Base-by-base conservation (phyloP, 2,329 filamentous ascomycete genomes). In the Macrophomina tecta region DNA sequence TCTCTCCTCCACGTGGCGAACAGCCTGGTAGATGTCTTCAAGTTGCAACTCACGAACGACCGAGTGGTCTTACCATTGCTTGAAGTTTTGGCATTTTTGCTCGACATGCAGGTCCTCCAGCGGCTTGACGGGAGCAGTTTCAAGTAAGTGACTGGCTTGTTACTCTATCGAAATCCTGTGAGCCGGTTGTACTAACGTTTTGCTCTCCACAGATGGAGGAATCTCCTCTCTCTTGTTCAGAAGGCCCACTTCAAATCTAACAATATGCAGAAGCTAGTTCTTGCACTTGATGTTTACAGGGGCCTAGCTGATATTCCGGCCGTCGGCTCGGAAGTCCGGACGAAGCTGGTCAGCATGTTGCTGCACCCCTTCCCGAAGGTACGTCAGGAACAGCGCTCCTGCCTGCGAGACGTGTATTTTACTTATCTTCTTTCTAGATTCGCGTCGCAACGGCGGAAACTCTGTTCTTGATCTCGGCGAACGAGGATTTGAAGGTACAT, bases 221-320 rank as follows among this genome's bases (percentile, higher is more conserved):
- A 78, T 6, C 79, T 97, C 3, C 92, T 93, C 68, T 82, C 89
- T 6, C 82, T 88, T 42, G 87, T 90, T 4, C 92, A 96, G 73
- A 93, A 90, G 77, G 86, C 91, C 0, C 91, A 94, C 69, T 94
- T 91, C 81, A 94, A 94, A 79, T 91, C 90, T 0, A 88, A 90
- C 23, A 95, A 92, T 75, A 87, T 97, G 51, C 87, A 89, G 61
- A 94, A 95, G 77, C 84, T 98, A 1, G 87, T 92, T 75, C 91
- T 92, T 0, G 92, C 91, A 28, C 82, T 96, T 68, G 90, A 90
- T 73, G 86, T 95, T 12, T 98, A 97, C 78, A 87, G 89, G 2
- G 88, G 88, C 0, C 79, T 97, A 5, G 30, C 58, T 14, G 72
- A 75, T n/a, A 76, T 85, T n/a, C 78, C 82, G 30, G 80, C 81